phyloP scores from a whole-genome alignment of 169 alveolate species.

The Sarcocystis neurona region DNA sequence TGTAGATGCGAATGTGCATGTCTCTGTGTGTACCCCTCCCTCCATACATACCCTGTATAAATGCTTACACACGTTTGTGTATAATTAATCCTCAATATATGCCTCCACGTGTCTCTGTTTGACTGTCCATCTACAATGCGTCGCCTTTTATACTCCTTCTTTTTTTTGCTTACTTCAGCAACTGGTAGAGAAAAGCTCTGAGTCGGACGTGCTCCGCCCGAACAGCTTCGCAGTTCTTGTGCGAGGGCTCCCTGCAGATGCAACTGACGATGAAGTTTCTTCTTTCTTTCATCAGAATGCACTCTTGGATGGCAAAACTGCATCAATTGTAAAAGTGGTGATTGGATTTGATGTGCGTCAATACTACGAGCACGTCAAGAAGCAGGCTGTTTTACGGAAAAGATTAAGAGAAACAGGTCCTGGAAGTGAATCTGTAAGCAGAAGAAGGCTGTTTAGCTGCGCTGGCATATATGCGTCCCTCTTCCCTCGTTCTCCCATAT shows the following conservation, averaged over 20 bases:
- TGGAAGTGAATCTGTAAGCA: no score
- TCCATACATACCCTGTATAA: no score
- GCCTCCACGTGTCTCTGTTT: no score
- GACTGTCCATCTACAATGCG: no score
- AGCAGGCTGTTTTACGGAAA: neutral
- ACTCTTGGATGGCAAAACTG: constrained; percentile 29
- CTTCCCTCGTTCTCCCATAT: no score
- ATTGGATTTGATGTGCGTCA: constrained; percentile 60
- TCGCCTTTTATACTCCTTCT: no score
- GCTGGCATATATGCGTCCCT: no score
- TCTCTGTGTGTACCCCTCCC: no score
- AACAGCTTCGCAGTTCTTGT: constrained; percentile 56
- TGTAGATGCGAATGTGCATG: no score
- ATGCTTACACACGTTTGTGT: neutral
- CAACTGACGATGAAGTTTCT: constrained; percentile 56
- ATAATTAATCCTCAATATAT: neutral
- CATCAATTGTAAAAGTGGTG: constrained; percentile 61
- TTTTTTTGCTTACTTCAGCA: no score
- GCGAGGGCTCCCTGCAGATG: constrained; percentile 57
- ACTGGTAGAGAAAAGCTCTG: constrained; percentile 40
- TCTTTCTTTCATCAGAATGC: constrained; percentile 25
- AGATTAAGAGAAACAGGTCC: neutral
- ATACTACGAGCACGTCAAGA: constrained; percentile 53
- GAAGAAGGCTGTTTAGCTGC: no score
- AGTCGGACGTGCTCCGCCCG: constrained; percentile 54